A percentile compares a stretch with the other conserved stretches of the same genome.
Evolutionary conservation across 192 early-diverging fungal genomes (phyloP).

Genomic region (Coemansia guatemalensis): DNA sequence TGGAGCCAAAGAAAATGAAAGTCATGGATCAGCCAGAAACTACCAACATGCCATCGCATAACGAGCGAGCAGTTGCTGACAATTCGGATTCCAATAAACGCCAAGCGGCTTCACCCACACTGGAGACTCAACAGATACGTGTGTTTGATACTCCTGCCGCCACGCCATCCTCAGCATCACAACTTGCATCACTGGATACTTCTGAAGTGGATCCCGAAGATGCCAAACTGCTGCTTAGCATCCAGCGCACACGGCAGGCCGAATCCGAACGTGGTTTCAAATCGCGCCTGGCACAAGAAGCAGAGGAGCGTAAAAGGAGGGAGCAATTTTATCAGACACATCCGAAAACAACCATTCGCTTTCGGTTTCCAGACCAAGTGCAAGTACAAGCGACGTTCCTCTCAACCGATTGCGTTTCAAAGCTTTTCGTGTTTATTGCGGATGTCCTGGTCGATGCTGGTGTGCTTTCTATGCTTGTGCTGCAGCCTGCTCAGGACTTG

Average conservation of each 20-base stretch:
- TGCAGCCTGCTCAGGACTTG: slow-evolving; percentile 45
- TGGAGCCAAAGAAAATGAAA: background rate
- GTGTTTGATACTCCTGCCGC: slow-evolving; percentile 59
- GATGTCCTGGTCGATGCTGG: slow-evolving; percentile 11
- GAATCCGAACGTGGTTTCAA: slow-evolving; percentile 73
- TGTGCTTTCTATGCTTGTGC: slow-evolving; percentile 18
- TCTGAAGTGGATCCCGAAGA: slow-evolving; percentile 64
- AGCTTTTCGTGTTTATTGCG: slow-evolving; percentile 29
- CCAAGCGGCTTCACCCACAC: background rate
- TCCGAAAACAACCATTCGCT: slow-evolving; percentile 64
- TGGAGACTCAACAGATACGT: slow-evolving; percentile 21
- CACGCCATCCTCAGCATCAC: slow-evolving; percentile 29
- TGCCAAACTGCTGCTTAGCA: slow-evolving; percentile 62
- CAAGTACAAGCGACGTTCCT: slow-evolving; percentile 76
- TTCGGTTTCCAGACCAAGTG: slow-evolving; percentile 79
- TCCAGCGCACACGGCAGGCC: slow-evolving; percentile 55
- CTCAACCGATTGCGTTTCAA: slow-evolving; percentile 57
- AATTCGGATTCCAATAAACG: background rate
- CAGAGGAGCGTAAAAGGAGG: slow-evolving; percentile 58
- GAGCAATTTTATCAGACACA: slow-evolving; percentile 24
- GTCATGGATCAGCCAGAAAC: background rate
- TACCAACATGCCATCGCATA: background rate
- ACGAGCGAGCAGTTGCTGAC: background rate
- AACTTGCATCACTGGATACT: slow-evolving; percentile 71
- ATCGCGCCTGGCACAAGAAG: slow-evolving; percentile 74